Percentiles rank a stretch among this genome's conserved stretches.
Evolutionary conservation across 2,329 filamentous ascomycete species (phyloP).

Genomic region (Botryotinia calthae): DNA sequence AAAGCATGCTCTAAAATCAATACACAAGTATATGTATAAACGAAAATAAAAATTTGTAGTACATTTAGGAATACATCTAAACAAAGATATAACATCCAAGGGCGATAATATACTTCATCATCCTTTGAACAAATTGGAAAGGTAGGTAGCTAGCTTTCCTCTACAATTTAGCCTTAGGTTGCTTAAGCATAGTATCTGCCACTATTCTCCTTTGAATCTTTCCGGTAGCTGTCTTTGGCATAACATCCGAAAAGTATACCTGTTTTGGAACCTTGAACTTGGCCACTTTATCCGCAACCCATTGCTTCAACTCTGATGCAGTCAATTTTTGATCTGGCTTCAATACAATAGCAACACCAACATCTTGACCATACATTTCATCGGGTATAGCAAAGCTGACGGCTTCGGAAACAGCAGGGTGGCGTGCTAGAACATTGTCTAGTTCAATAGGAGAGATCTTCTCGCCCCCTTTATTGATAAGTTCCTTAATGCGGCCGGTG

Average conservation of each 20-base stretch:
- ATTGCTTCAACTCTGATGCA: conserved; percentile 62
- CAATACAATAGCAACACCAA: conserved; percentile 72
- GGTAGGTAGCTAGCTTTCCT: conserved; percentile 4
- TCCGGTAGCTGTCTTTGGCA: conserved; percentile 90
- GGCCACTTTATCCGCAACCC: conserved; percentile 67
- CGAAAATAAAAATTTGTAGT: background rate
- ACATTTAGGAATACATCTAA: background rate
- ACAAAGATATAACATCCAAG: background rate
- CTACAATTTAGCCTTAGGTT: conserved; percentile 58
- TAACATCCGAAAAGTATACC: conserved; percentile 79
- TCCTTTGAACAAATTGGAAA: too few relatives aligned
- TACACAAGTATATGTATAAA: background rate
- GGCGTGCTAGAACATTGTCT: conserved; percentile 75
- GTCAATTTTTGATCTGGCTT: conserved; percentile 59
- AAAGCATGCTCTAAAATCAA: background rate
- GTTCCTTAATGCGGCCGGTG: conserved; percentile 88
- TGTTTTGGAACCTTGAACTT: conserved; percentile 87
- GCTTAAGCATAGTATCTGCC: conserved; percentile 79
- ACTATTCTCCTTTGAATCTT: conserved; percentile 85
- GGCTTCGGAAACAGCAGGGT: conserved; percentile 71
- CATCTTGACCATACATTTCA: conserved; percentile 79
- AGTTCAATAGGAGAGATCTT: conserved; percentile 88
- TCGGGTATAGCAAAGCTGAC: conserved; percentile 82
- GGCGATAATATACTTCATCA: background rate
- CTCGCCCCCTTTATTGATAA: conserved; percentile 88